Evolutionary conservation across 2,329 filamentous ascomycete genomes (phyloP), one percentile per base, ranked within the genome.

Genomic region (Cryphonectria nitschkei): DNA sequence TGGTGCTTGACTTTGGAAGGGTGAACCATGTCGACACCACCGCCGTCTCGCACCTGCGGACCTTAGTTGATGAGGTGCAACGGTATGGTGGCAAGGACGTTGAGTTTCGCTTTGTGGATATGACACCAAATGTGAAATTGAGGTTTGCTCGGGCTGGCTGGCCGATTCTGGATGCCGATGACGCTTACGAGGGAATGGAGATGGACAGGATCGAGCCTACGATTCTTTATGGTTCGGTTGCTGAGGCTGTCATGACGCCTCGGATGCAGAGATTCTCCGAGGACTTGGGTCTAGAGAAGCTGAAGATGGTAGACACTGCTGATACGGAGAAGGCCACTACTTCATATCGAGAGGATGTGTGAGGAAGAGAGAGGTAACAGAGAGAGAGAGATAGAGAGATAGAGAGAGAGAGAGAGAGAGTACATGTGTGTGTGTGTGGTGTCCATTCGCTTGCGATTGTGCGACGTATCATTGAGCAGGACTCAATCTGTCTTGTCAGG

Each of bases 1-100:
- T 89, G 0, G 80, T 89, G 0, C 78, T 89, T 0, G 87, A 89
- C 73, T 84, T 89, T 68, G 77, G 78, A 1, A 82, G 83, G 68
- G 84, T 87, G 26, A 84, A 84, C 22, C 85, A 87, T 71, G 81
- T 87, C 11, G 87, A 89, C 70, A 82, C 83, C 0, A 89, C 87
- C 0, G 87, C 84, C 0, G 80, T 87, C 3, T 79, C 81, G 0
- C 83, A 86, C 11, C 76, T 89, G 8, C 80, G 80, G 54, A 85
- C 85, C 50, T 76, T 89, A 29, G 79, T 84, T 26, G 78, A 78
- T 19, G 85, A 87, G 73, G 73, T 88, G 3, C 79, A 81, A 26
- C 82, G 82, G 34, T 89, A 86, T 68, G 84, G 82, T 0, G 86
- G 87, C 0, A 77, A 81, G 2, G 76, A 77, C 0, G 79, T 85